phyloP scores from a whole-genome alignment of 371 early-diverging fungal species.

The Apophysomyces sp. region DNA sequence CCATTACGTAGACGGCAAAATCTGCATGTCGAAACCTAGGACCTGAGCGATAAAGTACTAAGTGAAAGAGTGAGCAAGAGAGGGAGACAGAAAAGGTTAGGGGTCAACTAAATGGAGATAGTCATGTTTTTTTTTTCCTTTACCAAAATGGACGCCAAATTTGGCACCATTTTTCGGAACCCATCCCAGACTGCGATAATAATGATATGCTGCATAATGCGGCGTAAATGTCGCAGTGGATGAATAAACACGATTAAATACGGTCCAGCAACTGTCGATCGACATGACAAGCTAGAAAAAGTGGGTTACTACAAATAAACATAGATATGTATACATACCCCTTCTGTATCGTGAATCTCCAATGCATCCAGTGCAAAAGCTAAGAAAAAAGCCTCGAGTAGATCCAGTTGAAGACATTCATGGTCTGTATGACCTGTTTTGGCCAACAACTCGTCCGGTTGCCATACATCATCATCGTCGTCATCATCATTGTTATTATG shows the following conservation, averaged over 20 bases:
- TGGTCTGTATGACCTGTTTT: slow-evolving; percentile 24
- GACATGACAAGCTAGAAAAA: slow-evolving; percentile 1
- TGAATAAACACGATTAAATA: not conserved
- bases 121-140: not conserved
- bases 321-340: slow-evolving; percentile 18
- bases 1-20: slow-evolving; percentile 35
- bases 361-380: slow-evolving; percentile 56
- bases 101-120: too few species aligned
- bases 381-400: slow-evolving; percentile 71
- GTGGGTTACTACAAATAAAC: not conserved
- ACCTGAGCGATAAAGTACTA: slow-evolving; percentile 29
- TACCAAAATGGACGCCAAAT: slow-evolving; percentile 81
- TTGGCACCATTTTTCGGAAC: slow-evolving; percentile 79
- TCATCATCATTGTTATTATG: not conserved
- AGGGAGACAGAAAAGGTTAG: too few species aligned
- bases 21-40: slow-evolving; percentile 30
- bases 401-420: slow-evolving; percentile 59
- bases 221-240: slow-evolving; percentile 45
- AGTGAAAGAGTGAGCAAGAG: too few species aligned
- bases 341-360: slow-evolving; percentile 28
- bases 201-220: slow-evolving; percentile 77
- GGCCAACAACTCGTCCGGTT: slow-evolving; percentile 9
- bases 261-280: slow-evolving; percentile 14
- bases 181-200: slow-evolving; percentile 83
- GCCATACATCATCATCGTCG: not conserved